These are phyloP conservation scores for Clarireedia hainanense DNA, from an alignment of 2,329 filamentous ascomycete species.

Conservation along the genomic window DNA sequence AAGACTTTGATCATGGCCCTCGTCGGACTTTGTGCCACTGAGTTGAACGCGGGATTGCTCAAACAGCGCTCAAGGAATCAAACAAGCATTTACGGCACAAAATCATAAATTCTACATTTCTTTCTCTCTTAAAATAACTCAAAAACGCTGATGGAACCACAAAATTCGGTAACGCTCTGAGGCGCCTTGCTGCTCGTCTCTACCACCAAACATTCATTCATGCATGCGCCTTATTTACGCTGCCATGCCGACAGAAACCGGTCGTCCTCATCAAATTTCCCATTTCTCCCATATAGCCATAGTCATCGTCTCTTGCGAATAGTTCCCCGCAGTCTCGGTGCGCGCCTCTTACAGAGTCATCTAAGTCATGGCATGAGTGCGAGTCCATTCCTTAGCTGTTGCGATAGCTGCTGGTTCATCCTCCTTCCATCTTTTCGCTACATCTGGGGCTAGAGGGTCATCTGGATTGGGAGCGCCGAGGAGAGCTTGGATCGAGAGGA, in stretches of 20 bases:
- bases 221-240: neutral
- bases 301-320: neutral
- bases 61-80: neutral
- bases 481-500: conserved; percentile 96
- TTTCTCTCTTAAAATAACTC: neutral
- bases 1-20: too few species aligned
- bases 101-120: neutral
- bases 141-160: neutral
- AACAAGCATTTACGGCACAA: neutral
- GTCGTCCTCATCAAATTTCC: neutral
- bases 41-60: too few species aligned
- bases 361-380: conserved; percentile 30
- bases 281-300: conserved; percentile 3
- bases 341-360: neutral
- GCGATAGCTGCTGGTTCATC: conserved; percentile 87
- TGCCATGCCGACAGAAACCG: neutral
- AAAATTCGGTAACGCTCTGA: neutral
- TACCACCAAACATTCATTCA: neutral
- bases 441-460: conserved; percentile 95
- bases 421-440: conserved; percentile 97
- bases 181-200: neutral
- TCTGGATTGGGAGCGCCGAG: conserved; percentile 96
- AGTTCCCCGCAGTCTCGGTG: neutral
- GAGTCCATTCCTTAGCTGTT: conserved; percentile 88
- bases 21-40: too few species aligned